A percentile compares a stretch with the other conserved stretches of the same genome.
Conservation (phyloP, 78 protist genomes). For the Polysphondylium violaceum region DNA sequence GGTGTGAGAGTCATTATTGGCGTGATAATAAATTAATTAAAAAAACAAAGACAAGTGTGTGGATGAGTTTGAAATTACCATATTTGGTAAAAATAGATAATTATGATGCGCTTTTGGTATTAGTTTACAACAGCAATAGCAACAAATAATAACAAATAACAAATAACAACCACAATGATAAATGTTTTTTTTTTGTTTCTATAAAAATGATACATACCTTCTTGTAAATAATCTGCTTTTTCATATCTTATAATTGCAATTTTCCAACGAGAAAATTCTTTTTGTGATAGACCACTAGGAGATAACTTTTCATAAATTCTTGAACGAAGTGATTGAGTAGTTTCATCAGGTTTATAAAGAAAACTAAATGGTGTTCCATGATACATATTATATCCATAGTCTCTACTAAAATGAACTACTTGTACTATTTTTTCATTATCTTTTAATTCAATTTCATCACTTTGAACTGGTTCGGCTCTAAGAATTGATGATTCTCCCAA, state of each 20-base stretch:
- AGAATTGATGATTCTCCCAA: conserved; percentile 2
- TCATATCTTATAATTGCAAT: conserved; percentile 45
- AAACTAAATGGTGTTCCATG: conserved; percentile 51
- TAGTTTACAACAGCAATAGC: too few species aligned
- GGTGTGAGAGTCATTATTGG: too few species aligned
- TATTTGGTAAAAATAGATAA: too few species aligned
- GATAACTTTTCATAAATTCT: conserved; percentile 23
- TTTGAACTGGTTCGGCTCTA: conserved; percentile 27
- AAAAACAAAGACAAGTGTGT: too few species aligned
- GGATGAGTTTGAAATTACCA: too few species aligned
- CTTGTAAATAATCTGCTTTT: conserved; percentile 23
- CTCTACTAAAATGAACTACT: conserved; percentile 54
- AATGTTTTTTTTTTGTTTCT: too few species aligned
- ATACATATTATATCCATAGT: neutral
- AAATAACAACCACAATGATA: too few species aligned
- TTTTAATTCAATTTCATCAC: conserved; percentile 1
- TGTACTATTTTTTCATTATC: conserved; percentile 19
- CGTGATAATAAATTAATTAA: too few species aligned
- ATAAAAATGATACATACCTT: neutral
- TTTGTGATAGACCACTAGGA: neutral
- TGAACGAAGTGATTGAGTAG: neutral
- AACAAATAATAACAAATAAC: too few species aligned
- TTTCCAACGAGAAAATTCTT: conserved; percentile 74
- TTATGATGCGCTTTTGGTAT: too few species aligned
- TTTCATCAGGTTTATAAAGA: conserved; percentile 29